phyloP scores from a whole-genome alignment of 352 stramenopile genomes.

The Globisporangium spiculum region DNA sequence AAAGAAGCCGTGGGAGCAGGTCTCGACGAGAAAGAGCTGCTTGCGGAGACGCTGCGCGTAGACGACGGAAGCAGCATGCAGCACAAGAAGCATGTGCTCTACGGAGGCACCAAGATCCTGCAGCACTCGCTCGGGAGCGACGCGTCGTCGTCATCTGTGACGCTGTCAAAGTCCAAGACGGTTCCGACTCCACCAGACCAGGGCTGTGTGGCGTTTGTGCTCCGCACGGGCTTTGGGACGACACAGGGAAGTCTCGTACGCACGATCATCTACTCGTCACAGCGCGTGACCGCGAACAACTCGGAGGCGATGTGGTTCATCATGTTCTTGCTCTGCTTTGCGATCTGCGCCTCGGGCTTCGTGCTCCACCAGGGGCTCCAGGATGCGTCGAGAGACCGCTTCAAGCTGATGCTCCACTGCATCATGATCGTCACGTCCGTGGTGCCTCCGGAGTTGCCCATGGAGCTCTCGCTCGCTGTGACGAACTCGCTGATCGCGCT shows the following conservation, averaged over 20 bases:
- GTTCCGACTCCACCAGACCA: constrained; percentile 64
- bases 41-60: constrained; percentile 17
- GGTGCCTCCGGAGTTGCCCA: constrained; percentile 93
- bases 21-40: constrained; percentile 16
- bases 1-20: constrained; percentile 70
- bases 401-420: constrained; percentile 92
- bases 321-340: constrained; percentile 88
- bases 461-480: constrained; percentile 94
- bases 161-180: constrained; percentile 9
- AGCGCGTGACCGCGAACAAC: constrained; percentile 89
- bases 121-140: constrained; percentile 25
- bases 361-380: constrained; percentile 68
- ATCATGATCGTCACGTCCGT: constrained; percentile 96
- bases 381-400: constrained; percentile 66
- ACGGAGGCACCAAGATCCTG: constrained; percentile 64
- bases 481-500: constrained; percentile 91
- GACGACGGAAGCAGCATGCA: constrained; percentile 30
- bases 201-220: constrained; percentile 86
- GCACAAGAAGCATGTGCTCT: constrained; percentile 73
- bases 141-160: neutral
- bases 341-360: constrained; percentile 73
- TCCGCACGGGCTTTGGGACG: constrained; percentile 93
- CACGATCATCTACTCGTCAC: constrained; percentile 92
- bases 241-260: constrained; percentile 93
- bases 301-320: constrained; percentile 94